Evolutionary conservation across 2,329 filamentous ascomycete genomes (phyloP), one percentile per base, ranked within the genome.

Genomic region (Stachybotrys elegans): DNA sequence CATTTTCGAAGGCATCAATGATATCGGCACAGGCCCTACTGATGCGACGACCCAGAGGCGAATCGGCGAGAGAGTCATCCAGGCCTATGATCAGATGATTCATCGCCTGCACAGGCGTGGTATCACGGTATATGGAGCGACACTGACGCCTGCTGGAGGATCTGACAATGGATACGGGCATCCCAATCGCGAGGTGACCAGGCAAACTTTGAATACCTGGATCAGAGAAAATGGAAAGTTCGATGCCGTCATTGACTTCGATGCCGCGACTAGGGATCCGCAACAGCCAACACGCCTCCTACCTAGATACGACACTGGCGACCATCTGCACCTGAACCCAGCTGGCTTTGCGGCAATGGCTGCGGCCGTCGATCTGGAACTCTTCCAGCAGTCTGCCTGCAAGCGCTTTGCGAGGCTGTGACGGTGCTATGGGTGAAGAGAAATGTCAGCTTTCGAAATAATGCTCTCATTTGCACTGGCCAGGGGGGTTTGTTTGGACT

Each of bases 1-100:
- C 56, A 60, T 84, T 22, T 83, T 78, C 57, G 75, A 81, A 53
- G 81, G 81, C 16, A 76, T 84, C 29, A 83, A 83, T 54, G 81
- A 84, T 54, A 81, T 85, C 46, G 81, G 81, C 29, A 69, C 65
- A 1, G 73, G 74, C 1, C 57, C 57, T 0, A 51, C 70, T 1
- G 70, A 70, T 6, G 40, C 58, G 1, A 57, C 56, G 0, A 62
- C 68, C 0, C 79, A 83, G 51, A 49, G 52, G 0, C 51, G 54
- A 2, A 61, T 79, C 1, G 75, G 70, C 22, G 66, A 73, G 34
- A 53, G 64, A 3, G 58, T 84, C 0, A 68, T 78, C 22, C 64
- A 68, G 6, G 79, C 76, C 2, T 83, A 77, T 51, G 56, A 66
- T 34, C 79, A 84, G 57, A 76, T 84, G 34, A 64, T 72, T 5